Evolutionary conservation across 176 grass and related monocot genomes (phyloP).

Genomic region (Carex pumila): DNA sequence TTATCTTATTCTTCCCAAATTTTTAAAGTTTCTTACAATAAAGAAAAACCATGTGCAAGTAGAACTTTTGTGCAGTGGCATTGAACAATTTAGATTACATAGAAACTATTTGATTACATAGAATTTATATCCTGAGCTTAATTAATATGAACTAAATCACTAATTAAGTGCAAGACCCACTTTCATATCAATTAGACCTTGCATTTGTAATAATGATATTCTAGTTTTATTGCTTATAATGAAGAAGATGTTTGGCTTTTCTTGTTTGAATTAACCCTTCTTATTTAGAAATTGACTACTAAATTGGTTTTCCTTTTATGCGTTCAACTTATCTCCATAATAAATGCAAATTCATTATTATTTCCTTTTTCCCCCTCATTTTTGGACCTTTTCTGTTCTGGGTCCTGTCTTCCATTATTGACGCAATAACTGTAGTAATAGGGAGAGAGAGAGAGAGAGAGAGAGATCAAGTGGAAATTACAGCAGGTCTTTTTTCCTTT

Average conservation of each 20-base stretch:
- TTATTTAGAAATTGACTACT: constrained; percentile 8
- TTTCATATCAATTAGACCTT: background rate
- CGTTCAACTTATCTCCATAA: constrained; percentile 11
- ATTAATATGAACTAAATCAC: background rate
- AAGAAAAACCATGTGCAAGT: background rate
- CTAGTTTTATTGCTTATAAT: background rate
- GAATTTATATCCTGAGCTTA: background rate
- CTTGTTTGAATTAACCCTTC: constrained; percentile 2
- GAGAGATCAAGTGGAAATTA: background rate
- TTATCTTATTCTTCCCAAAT: background rate
- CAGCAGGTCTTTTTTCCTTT: constrained; percentile 13
- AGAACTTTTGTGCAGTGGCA: background rate
- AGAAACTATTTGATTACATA: background rate
- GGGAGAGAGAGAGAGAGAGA: constrained; percentile 7
- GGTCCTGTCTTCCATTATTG: constrained; percentile 28
- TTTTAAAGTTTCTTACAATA: background rate
- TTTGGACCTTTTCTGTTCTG: constrained; percentile 21
- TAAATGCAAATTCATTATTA: constrained; percentile 27
- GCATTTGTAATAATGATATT: background rate
- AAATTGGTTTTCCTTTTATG: constrained; percentile 13
- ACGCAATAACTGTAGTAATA: constrained; percentile 12
- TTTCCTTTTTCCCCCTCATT: constrained; percentile 17
- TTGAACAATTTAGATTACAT: background rate
- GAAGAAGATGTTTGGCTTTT: background rate
- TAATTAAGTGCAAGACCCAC: background rate